Evolutionary conservation across 2,329 filamentous ascomycete species (phyloP), one percentile per base, ranked within the genome.

Genomic region (Aspergillus oerlinghausenensis): DNA sequence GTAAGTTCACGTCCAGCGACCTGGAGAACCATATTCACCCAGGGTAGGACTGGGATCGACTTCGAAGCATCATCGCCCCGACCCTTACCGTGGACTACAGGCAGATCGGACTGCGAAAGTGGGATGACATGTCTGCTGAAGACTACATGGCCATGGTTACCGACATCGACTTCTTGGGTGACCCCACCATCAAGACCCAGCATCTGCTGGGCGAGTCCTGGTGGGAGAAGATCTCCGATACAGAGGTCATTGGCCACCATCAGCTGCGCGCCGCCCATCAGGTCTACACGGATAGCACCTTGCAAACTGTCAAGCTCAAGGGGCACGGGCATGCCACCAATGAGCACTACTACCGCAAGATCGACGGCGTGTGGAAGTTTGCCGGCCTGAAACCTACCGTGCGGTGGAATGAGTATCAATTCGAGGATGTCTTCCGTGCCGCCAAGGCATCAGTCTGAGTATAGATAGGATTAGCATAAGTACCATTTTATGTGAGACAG

Each of bases 141-240:
- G 82, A 86, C n/a, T 88, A 81, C 73, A 75, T 87, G 67, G 66
- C 71, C 60, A 86, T 87, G 83, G 75, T 85, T 63, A 83, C 82
- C 26, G 77, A 79, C 66, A 72, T 75, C 21, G 71, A 77, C 2
- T 84, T 88, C 59, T 76, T 88, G 26, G 84, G 85, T 58, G 82
- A 87, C 73, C 80, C 80, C 35, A 78, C 82, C 21, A 76, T 88
- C 56, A 82, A 81, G 71, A 88, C 85, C 6, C 85, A 88, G 70
- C 85, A 88, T 73, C 81, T 87, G 65, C 80, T 87, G 63, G 84
- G 84, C 52, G 80, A 77, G 35, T 79, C 80, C 19, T 80, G 81
- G 70, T 87, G 81, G 80, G 78, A 83, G 67, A 80, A 78, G 62
- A 69, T 84, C 42, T 82, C 79, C 1, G 82, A 84, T 56, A 81